A percentile compares a stretch with the other conserved stretches of the same genome.
These are phyloP conservation scores for Leishmania gerbilli DNA, from an alignment of 208 protist species.

Conservation along the genomic window DNA sequence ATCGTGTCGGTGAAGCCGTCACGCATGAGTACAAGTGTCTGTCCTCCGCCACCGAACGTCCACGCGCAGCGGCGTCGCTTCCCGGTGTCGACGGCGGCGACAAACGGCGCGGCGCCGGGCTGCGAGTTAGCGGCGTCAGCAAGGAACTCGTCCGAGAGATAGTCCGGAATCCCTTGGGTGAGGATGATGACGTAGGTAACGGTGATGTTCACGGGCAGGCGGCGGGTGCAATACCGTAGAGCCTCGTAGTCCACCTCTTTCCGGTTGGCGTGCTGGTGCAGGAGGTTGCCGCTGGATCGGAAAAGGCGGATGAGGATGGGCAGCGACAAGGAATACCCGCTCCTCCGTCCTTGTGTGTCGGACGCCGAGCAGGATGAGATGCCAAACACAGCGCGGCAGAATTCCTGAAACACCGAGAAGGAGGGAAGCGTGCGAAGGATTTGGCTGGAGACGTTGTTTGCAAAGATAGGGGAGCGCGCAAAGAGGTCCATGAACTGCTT, in stretches of 20 bases:
- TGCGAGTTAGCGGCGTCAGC: conserved; percentile 42
- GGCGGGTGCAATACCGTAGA: conserved; percentile 61
- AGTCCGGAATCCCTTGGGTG: conserved; percentile 51
- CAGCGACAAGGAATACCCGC: conserved; percentile 61
- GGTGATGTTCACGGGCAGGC: conserved; percentile 70
- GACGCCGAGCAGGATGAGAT: conserved; percentile 53
- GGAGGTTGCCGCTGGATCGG: conserved; percentile 49
- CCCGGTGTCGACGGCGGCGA: conserved; percentile 49
- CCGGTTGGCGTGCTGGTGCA: conserved; percentile 58
- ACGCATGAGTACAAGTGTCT: conserved; percentile 83
- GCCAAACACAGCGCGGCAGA: conserved; percentile 74
- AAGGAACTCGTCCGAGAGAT: conserved; percentile 57
- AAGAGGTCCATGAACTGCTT: conserved; percentile 69
- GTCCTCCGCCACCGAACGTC: conserved; percentile 57
- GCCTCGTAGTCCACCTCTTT: conserved; percentile 69
- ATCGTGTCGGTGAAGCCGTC: conserved; percentile 87
- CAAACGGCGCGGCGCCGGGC: conserved; percentile 13
- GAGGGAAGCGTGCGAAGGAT: conserved; percentile 72
- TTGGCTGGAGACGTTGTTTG: conserved; percentile 73
- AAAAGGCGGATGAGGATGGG: conserved; percentile 54
- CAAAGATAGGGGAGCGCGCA: conserved; percentile 69
- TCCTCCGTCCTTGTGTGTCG: conserved; percentile 14
- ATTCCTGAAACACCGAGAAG: conserved; percentile 75
- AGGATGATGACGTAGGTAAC: conserved; percentile 70
- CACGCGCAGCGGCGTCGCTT: conserved; percentile 70